These are phyloP conservation scores for Moricandia arvensis DNA, from an alignment of 345 rosid genomes.

Conservation along the genomic window DNA sequence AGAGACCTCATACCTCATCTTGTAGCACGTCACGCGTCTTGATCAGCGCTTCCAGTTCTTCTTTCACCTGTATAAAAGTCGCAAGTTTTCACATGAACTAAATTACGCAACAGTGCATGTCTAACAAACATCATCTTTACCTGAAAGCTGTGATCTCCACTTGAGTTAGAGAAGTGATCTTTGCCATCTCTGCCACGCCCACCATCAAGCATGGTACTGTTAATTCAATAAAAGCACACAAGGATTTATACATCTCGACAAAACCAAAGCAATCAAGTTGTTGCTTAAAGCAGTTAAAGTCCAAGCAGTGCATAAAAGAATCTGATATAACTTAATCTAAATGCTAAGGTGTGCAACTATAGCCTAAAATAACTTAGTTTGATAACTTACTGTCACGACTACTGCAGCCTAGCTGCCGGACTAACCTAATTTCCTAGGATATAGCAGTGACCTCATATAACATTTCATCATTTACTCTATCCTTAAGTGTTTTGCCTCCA, in stretches of 20 bases:
- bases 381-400: background rate
- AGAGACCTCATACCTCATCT: constrained; percentile 51
- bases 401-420: background rate
- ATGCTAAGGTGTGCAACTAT: background rate
- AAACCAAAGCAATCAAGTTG: constrained; percentile 8
- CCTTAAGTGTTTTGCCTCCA: background rate
- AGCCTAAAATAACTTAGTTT: background rate
- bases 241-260: background rate
- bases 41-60: constrained; percentile 49
- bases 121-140: constrained; percentile 37
- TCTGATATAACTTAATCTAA: background rate
- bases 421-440: background rate
- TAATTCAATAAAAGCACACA: constrained; percentile 19
- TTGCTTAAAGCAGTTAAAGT: background rate
- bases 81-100: background rate
- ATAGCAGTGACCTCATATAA: background rate
- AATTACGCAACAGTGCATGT: background rate
- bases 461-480: background rate
- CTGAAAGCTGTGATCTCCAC: constrained; percentile 48
- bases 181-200: constrained; percentile 45
- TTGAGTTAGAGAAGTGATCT: constrained; percentile 55
- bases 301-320: background rate
- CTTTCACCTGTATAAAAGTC: constrained; percentile 51
- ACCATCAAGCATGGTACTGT: constrained; percentile 50
- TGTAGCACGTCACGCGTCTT: constrained; percentile 54